phyloP scores from a whole-genome alignment of 495 filamentous ascomycete species.

The Xylaria scruposa region DNA sequence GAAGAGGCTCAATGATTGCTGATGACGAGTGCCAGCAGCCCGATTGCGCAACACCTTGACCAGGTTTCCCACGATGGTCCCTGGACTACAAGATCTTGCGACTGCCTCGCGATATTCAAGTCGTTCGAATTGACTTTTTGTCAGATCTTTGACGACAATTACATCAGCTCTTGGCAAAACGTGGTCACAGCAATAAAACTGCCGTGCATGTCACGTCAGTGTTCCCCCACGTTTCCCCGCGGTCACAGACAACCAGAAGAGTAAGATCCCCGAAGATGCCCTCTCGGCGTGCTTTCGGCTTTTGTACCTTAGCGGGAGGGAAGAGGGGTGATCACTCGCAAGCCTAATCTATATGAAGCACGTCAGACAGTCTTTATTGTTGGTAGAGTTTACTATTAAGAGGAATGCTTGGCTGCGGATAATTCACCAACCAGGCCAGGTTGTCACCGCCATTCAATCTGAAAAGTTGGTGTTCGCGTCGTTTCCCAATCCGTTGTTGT shows the following conservation, averaged over 20 bases:
- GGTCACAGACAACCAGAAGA: constrained; percentile 11
- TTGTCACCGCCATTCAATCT: not conserved
- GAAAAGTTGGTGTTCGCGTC: not conserved
- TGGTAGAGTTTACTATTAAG: not conserved
- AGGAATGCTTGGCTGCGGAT: constrained; percentile 2
- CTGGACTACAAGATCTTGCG: constrained; percentile 3
- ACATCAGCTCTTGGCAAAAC: constrained; percentile 15
- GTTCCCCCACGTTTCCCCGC: constrained; percentile 21
- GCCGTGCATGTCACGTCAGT: constrained; percentile 18
- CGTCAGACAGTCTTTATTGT: not conserved
- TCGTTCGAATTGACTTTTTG: constrained; percentile 17
- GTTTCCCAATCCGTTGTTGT: not conserved
- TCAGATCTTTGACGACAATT: constrained; percentile 7
- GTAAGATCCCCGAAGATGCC: constrained; percentile 21
- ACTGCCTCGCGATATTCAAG: constrained; percentile 8
- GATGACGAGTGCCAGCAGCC: constrained; percentile 7
- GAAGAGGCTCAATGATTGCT: constrained; percentile 9
- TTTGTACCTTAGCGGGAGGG: constrained; percentile 9
- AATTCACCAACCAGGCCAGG: constrained; percentile 1
- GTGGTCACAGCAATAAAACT: constrained; percentile 9
- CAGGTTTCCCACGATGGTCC: not conserved
- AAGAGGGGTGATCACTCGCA: constrained; percentile 10
- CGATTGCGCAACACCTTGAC: constrained; percentile 20
- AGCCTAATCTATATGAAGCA: constrained; percentile 10
- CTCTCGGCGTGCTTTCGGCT: constrained; percentile 1